A percentile compares a stretch with the other conserved stretches of the same genome.
Evolutionary conservation across 495 filamentous ascomycete genomes (phyloP).

Genomic region (Astrocystis sublimbata): DNA sequence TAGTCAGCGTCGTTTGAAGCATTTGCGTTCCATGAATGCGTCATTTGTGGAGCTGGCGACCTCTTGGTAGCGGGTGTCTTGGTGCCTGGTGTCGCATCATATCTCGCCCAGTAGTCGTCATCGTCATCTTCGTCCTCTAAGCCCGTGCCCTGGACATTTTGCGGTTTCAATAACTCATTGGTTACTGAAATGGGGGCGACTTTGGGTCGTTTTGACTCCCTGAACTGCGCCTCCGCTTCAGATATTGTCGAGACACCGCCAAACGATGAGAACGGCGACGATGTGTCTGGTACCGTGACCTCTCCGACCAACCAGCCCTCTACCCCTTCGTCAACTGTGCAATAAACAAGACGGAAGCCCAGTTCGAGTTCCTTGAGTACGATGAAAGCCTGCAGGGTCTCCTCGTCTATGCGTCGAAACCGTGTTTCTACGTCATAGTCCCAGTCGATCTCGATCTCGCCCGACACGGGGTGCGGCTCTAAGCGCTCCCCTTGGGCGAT

Average conservation of each 20-base stretch:
- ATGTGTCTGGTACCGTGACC: conserved; percentile 59
- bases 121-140: conserved; percentile 63
- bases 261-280: conserved; percentile 42
- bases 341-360: conserved; percentile 53
- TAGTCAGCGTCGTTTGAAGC: conserved; percentile 70
- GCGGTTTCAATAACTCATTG: conserved; percentile 18
- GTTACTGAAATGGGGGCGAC: conserved; percentile 12
- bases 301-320: conserved; percentile 86
- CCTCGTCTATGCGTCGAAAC: conserved; percentile 77
- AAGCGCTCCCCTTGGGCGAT: conserved; percentile 67
- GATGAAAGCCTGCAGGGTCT: conserved; percentile 77
- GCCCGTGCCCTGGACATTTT: conserved; percentile 22
- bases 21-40: conserved; percentile 20
- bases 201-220: conserved; percentile 28
- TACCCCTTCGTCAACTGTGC: conserved; percentile 61
- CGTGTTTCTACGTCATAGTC: conserved; percentile 60
- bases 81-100: conserved; percentile 75
- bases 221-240: conserved; percentile 48
- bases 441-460: conserved; percentile 79
- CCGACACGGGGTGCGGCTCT: conserved; percentile 88
- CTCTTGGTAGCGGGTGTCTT: conserved; percentile 69
- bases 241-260: conserved; percentile 40
- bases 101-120: conserved; percentile 92
- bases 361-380: conserved; percentile 57
- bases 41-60: conserved; percentile 56